phyloP scores from a whole-genome alignment of 768 basidiomycete genomes.

The Sporobolomyces pararoseus region DNA sequence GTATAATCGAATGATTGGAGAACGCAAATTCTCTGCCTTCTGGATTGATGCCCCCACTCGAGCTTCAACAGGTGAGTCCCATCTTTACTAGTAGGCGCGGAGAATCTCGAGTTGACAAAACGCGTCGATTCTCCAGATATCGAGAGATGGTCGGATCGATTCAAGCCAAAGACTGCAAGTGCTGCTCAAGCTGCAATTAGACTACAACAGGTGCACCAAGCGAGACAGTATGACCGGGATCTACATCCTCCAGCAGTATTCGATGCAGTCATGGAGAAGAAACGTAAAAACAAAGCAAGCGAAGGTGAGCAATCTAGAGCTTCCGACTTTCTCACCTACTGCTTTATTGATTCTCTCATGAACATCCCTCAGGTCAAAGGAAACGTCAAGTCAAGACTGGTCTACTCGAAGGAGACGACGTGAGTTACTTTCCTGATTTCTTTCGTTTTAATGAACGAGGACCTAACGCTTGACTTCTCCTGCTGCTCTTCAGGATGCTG shows the following conservation, averaged over 20 bases:
- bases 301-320: neutral
- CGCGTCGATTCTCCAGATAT: too few species aligned
- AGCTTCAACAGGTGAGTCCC: constrained; percentile 29
- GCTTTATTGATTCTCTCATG: neutral
- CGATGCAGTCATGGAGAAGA: constrained; percentile 35
- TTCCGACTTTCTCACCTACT: neutral
- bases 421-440: neutral
- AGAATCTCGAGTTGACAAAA: too few species aligned
- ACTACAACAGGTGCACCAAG: constrained; percentile 9
- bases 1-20: constrained; percentile 29
- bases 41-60: constrained; percentile 32
- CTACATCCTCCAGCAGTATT: constrained; percentile 28
- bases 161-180: constrained; percentile 22
- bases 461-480: too few species aligned
- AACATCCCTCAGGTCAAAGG: neutral
- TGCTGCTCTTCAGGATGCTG: neutral
- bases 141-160: constrained; percentile 39
- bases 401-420: constrained; percentile 36
- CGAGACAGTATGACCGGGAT: constrained; percentile 23
- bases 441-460: neutral
- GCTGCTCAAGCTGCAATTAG: constrained; percentile 7
- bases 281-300: constrained; percentile 5
- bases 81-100: neutral
- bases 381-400: constrained; percentile 12
- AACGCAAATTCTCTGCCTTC: constrained; percentile 36